Percentiles rank a stretch among this genome's conserved stretches.
phyloP scores from a whole-genome alignment of 2,329 filamentous ascomycete species.

The Colletotrichum phormii region DNA sequence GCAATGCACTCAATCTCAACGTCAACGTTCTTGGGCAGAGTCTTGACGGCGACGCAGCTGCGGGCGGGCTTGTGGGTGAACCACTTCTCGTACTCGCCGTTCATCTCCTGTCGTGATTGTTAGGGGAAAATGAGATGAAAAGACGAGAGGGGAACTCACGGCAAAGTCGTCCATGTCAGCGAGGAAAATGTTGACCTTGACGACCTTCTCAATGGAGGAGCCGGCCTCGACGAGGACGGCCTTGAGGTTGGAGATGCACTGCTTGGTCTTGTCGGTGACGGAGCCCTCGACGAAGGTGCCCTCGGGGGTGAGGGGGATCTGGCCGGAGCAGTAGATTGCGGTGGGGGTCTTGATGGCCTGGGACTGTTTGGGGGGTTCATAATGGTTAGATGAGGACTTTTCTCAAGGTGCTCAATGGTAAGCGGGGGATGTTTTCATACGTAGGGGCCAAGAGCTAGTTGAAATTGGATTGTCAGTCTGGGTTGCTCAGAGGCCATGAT shows the following conservation, averaged over 20 bases:
- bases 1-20: constrained; percentile 94
- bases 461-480: constrained; percentile 16
- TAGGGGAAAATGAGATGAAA: not conserved
- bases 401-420: not conserved
- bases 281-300: constrained; percentile 68
- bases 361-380: constrained; percentile 55
- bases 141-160: constrained; percentile 49
- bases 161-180: constrained; percentile 91
- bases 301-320: constrained; percentile 75
- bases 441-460: constrained; percentile 71
- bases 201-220: constrained; percentile 80
- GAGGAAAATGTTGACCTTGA: constrained; percentile 94
- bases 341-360: constrained; percentile 75
- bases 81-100: constrained; percentile 85
- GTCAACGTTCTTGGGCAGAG: constrained; percentile 85
- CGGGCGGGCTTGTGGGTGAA: constrained; percentile 87
- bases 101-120: constrained; percentile 72
- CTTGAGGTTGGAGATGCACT: constrained; percentile 81
- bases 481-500: not conserved
- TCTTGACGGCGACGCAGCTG: constrained; percentile 90
- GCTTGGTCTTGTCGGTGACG: constrained; percentile 72
- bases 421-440: constrained; percentile 54
- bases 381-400: constrained; percentile 22
- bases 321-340: constrained; percentile 75
- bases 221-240: constrained; percentile 87